Percentiles rank a stretch among this genome's conserved stretches.
phyloP scores from a whole-genome alignment of 495 filamentous ascomycete genomes.

The Aspergillus biplanus region DNA sequence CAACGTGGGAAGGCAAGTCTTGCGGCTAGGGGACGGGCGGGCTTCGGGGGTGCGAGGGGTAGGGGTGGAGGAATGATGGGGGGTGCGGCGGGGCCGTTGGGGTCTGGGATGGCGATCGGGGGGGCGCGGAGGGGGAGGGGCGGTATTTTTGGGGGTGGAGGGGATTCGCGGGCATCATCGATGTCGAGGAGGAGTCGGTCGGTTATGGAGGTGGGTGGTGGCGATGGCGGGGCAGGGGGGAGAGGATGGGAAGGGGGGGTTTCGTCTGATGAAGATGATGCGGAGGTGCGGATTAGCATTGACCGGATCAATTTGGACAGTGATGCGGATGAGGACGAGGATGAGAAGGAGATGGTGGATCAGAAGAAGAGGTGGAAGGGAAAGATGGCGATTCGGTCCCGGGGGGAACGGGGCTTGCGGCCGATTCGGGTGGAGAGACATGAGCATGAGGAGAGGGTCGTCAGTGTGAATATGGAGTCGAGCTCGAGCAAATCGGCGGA shows the following conservation, averaged over 20 bases:
- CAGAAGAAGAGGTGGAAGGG: slow-evolving; percentile 41
- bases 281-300: slow-evolving; percentile 47
- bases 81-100: slow-evolving; percentile 37
- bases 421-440: slow-evolving; percentile 55
- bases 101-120: slow-evolving; percentile 29
- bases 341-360: slow-evolving; percentile 23
- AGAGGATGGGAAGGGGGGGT: slow-evolving; percentile 25
- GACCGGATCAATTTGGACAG: slow-evolving; percentile 55
- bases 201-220: slow-evolving; percentile 29
- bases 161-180: slow-evolving; percentile 32
- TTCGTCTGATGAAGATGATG: slow-evolving; percentile 50
- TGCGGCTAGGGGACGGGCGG: slow-evolving; percentile 26
- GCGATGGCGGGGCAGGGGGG: slow-evolving; percentile 25
- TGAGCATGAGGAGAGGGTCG: slow-evolving; percentile 53
- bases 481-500: slow-evolving; percentile 51
- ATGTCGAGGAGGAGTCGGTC: slow-evolving; percentile 35
- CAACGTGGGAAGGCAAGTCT: slow-evolving; percentile 34
- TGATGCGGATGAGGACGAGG: slow-evolving; percentile 32
- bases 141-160: slow-evolving; percentile 28
- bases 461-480: slow-evolving; percentile 57
- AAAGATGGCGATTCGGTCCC: slow-evolving; percentile 10
- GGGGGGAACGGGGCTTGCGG: slow-evolving; percentile 36
- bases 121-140: slow-evolving; percentile 30
- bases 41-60: slow-evolving; percentile 31
- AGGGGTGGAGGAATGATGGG: slow-evolving; percentile 41